Conservation (phyloP, 768 basidiomycete genomes). For the Leccinum barrowsii region DNA sequence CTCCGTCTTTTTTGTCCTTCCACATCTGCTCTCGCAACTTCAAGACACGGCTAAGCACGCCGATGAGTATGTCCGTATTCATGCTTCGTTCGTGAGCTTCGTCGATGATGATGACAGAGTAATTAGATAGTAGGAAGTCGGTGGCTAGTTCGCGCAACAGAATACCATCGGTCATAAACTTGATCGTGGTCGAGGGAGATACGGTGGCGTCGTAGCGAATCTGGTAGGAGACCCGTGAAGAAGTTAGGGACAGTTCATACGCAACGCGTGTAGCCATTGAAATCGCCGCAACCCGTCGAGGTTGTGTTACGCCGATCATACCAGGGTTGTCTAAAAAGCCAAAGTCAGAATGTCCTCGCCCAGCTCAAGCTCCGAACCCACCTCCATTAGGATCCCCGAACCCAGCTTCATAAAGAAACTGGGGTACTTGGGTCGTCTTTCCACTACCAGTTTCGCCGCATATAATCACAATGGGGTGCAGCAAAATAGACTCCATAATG, state of each 20-base stretch:
- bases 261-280: slow-evolving; percentile 93
- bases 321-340: slow-evolving; percentile 82
- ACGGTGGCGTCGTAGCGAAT: slow-evolving; percentile 97
- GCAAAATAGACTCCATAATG: slow-evolving; percentile 86
- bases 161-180: slow-evolving; percentile 99
- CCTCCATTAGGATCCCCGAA: slow-evolving; percentile 84
- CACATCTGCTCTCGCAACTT: slow-evolving; percentile 88
- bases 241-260: slow-evolving; percentile 83
- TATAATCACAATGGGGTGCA: slow-evolving; percentile 71
- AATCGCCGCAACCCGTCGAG: slow-evolving; percentile 94
- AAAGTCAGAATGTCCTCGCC: slow-evolving; percentile 2
- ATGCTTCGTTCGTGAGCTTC: slow-evolving; percentile 98
- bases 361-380: slow-evolving; percentile 32
- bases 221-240: slow-evolving; percentile 88
- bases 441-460: slow-evolving; percentile 97
- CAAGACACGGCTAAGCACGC: slow-evolving; percentile 91
- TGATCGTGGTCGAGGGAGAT: slow-evolving; percentile 86
- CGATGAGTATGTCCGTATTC: slow-evolving; percentile 97
- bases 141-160: slow-evolving; percentile 86
- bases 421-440: slow-evolving; percentile 97
- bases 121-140: slow-evolving; percentile 91
- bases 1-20: slow-evolving; percentile 67
- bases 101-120: slow-evolving; percentile 93
- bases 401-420: slow-evolving; percentile 96
- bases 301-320: slow-evolving; percentile 97